Conservation (phyloP, 2,329 filamentous ascomycete species). For the Aspergillus vadensis region DNA sequence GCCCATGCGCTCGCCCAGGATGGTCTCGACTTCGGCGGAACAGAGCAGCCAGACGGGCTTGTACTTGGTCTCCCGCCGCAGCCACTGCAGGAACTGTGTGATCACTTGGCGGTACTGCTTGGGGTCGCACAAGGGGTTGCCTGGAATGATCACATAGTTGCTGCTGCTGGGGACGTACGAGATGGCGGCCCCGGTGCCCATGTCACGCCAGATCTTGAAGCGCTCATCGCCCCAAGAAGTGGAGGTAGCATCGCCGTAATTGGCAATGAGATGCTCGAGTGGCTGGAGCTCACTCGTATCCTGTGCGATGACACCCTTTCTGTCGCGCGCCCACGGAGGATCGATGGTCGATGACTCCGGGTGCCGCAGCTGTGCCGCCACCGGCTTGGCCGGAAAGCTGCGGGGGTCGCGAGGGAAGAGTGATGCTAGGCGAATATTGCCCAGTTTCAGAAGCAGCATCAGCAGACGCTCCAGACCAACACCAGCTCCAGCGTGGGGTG, state of each 20-base stretch:
- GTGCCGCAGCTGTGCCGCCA: constrained; percentile 70
- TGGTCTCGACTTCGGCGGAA: constrained; percentile 74
- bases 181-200: constrained; percentile 75
- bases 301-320: constrained; percentile 43
- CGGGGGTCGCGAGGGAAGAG: constrained; percentile 87
- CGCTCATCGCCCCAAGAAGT: constrained; percentile 91
- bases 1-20: constrained; percentile 75
- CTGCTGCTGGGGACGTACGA: constrained; percentile 73
- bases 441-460: constrained; percentile 80
- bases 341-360: constrained; percentile 82
- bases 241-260: constrained; percentile 92
- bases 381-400: constrained; percentile 72
- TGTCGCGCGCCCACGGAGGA: constrained; percentile 59
- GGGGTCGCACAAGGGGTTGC: constrained; percentile 81
- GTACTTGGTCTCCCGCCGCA: constrained; percentile 69
- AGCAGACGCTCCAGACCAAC: constrained; percentile 87
- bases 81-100: constrained; percentile 70
- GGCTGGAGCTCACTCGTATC: constrained; percentile 64
- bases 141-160: constrained; percentile 80
- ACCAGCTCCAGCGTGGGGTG: constrained; percentile 86
- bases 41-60: constrained; percentile 89
- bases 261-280: constrained; percentile 85
- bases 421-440: constrained; percentile 85
- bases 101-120: constrained; percentile 75
- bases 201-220: constrained; percentile 84